Conservation (phyloP, 805 yeast genomes). For the Groenewaldozyma salmanticensis region DNA sequence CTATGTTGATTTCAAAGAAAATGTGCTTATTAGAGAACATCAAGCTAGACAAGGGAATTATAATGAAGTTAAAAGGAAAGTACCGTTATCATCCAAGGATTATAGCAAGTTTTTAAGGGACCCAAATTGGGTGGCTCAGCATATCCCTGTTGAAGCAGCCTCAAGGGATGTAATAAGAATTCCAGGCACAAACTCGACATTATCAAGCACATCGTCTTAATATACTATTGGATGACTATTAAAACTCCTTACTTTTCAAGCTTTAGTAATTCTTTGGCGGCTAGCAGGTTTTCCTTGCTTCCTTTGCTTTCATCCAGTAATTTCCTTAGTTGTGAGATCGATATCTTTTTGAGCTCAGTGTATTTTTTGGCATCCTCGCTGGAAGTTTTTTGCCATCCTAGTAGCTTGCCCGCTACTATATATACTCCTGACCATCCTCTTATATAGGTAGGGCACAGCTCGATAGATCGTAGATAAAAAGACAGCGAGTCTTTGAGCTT, state of each 20-base stretch:
- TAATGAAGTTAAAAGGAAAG: constrained; percentile 30
- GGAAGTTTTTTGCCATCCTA: constrained; percentile 16
- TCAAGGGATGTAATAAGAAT: neutral
- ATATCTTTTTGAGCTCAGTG: constrained; percentile 29
- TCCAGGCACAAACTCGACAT: too few species aligned
- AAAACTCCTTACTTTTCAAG: too few species aligned
- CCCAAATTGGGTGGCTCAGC: constrained; percentile 71
- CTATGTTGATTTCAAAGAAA: constrained; percentile 63
- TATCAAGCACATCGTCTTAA: too few species aligned
- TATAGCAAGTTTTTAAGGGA: constrained; percentile 68
- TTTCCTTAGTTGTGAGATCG: constrained; percentile 29
- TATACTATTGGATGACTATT: too few species aligned
- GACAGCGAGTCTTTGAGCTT: constrained; percentile 25
- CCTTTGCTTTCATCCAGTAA: constrained; percentile 26
- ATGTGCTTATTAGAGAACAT: constrained; percentile 63
- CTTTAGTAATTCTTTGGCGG: too few species aligned
- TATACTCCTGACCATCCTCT: constrained; percentile 70
- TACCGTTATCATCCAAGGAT: constrained; percentile 47
- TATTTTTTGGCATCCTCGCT: constrained; percentile 20
- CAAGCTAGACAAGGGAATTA: constrained; percentile 57
- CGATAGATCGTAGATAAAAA: constrained; percentile 62
- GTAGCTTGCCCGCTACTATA: constrained; percentile 27
- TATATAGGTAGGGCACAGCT: constrained; percentile 57
- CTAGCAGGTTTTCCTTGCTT: constrained; percentile 28
- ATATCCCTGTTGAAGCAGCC: constrained; percentile 23